A percentile compares a stretch with the other conserved stretches of the same genome.
Evolutionary conservation across 2,329 filamentous ascomycete genomes (phyloP).

Genomic region (Fusarium sp.): DNA sequence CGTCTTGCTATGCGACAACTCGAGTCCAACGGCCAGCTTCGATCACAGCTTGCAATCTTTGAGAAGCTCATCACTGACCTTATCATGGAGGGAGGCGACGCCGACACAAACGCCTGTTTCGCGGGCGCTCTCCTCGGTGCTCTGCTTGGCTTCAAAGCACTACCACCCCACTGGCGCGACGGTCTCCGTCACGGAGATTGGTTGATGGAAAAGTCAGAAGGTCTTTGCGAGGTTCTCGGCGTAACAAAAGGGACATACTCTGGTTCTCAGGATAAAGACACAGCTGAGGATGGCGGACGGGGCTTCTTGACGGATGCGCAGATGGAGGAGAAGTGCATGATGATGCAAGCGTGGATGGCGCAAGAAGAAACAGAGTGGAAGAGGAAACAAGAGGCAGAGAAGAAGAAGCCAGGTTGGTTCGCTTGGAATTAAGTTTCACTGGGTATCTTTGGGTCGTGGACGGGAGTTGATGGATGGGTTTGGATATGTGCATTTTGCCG

Average conservation of each 20-base stretch:
- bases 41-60: slow-evolving; percentile 50
- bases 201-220: slow-evolving; percentile 58
- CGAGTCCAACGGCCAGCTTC: slow-evolving; percentile 25
- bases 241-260: slow-evolving; percentile 50
- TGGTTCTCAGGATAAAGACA: slow-evolving; percentile 54
- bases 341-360: slow-evolving; percentile 49
- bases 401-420: slow-evolving; percentile 40
- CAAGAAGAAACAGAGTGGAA: slow-evolving; percentile 45
- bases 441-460: neutral
- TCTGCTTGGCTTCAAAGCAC: slow-evolving; percentile 58
- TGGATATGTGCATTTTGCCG: neutral
- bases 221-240: slow-evolving; percentile 54
- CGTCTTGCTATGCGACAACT: slow-evolving; percentile 56
- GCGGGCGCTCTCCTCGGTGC: slow-evolving; percentile 63
- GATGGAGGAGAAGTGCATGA: slow-evolving; percentile 51
- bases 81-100: slow-evolving; percentile 64
- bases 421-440: slow-evolving; percentile 28
- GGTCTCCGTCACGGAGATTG: slow-evolving; percentile 59
- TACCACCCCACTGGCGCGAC: slow-evolving; percentile 62
- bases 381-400: slow-evolving; percentile 38
- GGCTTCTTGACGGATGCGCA: slow-evolving; percentile 53
- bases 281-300: slow-evolving; percentile 56
- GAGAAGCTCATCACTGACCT: slow-evolving; percentile 61
- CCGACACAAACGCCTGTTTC: slow-evolving; percentile 66
- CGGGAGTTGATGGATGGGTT: neutral